These are phyloP conservation scores for Gleditsia sinensis DNA, from an alignment of 306 rosid genomes.

Conservation along the genomic window DNA sequence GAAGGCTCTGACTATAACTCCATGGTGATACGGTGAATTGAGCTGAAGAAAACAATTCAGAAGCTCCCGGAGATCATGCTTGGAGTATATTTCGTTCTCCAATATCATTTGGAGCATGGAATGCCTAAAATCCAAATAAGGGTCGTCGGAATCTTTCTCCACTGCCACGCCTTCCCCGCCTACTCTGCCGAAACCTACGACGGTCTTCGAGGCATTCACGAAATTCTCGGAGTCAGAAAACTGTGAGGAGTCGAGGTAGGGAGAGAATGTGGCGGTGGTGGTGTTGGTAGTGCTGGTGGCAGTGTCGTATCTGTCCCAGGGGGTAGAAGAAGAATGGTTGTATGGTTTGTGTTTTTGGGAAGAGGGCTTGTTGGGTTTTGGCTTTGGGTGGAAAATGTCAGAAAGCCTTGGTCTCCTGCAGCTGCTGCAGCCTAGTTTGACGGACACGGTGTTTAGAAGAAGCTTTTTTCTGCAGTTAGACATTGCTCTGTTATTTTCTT, in stretches of 20 bases:
- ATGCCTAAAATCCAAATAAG: constrained; percentile 78
- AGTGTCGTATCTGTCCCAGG: constrained; percentile 34
- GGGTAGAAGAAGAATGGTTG: constrained; percentile 33
- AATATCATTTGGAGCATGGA: constrained; percentile 95
- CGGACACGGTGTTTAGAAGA: constrained; percentile 49
- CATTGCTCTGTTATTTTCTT: constrained; percentile 52
- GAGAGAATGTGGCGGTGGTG: constrained; percentile 41
- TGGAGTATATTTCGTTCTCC: constrained; percentile 86
- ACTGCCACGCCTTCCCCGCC: constrained; percentile 87
- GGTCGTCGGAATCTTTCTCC: constrained; percentile 93
- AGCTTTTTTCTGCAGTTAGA: constrained; percentile 53
- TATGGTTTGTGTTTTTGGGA: constrained; percentile 33
- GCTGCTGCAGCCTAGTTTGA: constrained; percentile 67
- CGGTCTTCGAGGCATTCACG: constrained; percentile 22
- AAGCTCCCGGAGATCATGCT: constrained; percentile 73
- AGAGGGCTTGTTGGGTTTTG: constrained; percentile 44
- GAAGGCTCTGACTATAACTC: constrained; percentile 75
- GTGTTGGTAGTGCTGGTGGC: constrained; percentile 24
- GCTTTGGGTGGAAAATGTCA: constrained; percentile 52
- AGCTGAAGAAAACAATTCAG: constrained; percentile 84
- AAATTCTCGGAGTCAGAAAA: constrained; percentile 27
- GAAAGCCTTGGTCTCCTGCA: constrained; percentile 65
- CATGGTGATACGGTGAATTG: constrained; percentile 75
- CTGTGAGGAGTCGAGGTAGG: constrained; percentile 37
- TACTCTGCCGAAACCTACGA: constrained; percentile 60